These are phyloP conservation scores for Endocarpon pusillum DNA, from an alignment of 495 filamentous ascomycete species.

Conservation along the genomic window DNA sequence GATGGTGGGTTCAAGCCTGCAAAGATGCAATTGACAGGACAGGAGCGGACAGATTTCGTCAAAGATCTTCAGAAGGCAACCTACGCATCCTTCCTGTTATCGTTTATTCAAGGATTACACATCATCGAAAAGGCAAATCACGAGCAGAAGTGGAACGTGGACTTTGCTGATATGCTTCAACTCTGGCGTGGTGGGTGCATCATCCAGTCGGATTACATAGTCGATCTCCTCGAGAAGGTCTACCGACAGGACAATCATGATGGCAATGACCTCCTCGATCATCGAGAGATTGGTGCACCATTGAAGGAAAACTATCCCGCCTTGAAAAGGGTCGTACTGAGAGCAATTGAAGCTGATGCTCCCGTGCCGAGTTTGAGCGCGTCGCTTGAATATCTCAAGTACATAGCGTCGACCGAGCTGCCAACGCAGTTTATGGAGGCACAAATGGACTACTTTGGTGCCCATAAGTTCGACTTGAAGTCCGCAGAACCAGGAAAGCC, in stretches of 20 bases:
- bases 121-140: conserved; percentile 44
- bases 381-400: conserved; percentile 56
- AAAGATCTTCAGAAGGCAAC: conserved; percentile 43
- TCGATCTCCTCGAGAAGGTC: conserved; percentile 34
- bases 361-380: conserved; percentile 46
- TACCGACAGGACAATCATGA: conserved; percentile 16
- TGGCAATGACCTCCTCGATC: conserved; percentile 29
- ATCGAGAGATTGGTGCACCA: conserved; percentile 32
- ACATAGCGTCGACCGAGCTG: conserved; percentile 33
- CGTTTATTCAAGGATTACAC: conserved; percentile 51
- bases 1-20: conserved; percentile 19
- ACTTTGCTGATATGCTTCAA: conserved; percentile 39
- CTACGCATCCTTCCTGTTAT: conserved; percentile 43
- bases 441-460: conserved; percentile 62
- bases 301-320: conserved; percentile 31
- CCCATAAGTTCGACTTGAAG: conserved; percentile 45
- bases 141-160: conserved; percentile 45
- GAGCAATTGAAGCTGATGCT: conserved; percentile 40
- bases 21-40: conserved; percentile 19
- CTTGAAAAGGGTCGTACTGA: conserved; percentile 40
- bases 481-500: conserved; percentile 29
- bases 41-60: conserved; percentile 32
- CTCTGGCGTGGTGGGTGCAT: conserved; percentile 64
- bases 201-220: conserved; percentile 52
- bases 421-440: conserved; percentile 62